phyloP scores from a whole-genome alignment of 495 filamentous ascomycete species.

The Xylaria curta region DNA sequence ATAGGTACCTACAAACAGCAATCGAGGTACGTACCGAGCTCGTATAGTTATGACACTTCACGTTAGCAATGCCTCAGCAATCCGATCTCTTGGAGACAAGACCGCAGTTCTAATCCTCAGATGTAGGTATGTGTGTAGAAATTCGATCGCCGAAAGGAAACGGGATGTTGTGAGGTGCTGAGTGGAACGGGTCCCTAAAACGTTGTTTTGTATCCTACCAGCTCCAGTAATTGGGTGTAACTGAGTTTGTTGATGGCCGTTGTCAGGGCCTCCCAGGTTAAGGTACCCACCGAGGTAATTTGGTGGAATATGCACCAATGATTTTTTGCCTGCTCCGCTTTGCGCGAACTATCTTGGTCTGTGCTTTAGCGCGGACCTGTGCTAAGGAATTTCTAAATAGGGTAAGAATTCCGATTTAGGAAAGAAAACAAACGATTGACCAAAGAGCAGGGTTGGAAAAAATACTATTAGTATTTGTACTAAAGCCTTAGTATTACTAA shows the following conservation, averaged over 20 bases:
- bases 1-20: not conserved
- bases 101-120: not conserved
- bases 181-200: not conserved
- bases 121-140: not conserved
- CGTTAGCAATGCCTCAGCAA: not conserved
- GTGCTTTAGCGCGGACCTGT: not conserved
- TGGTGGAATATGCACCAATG: not conserved
- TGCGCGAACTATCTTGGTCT: constrained; percentile 8
- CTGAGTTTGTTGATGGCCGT: constrained; percentile 19
- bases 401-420: constrained; percentile 15
- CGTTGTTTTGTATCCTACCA: constrained; percentile 6
- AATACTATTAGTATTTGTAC: too few relatives aligned
- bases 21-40: constrained; percentile 16
- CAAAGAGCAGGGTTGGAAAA: too few relatives aligned
- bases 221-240: not conserved
- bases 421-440: constrained; percentile 20
- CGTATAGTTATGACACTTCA: not conserved
- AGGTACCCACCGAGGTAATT: constrained; percentile 6
- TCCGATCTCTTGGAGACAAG: not conserved
- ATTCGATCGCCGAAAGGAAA: not conserved
- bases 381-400: constrained; percentile 1
- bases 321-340: not conserved
- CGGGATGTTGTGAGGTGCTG: constrained; percentile 7
- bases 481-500: too few relatives aligned
- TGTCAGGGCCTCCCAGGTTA: constrained; percentile 19